These are phyloP conservation scores for Coniferiporia sulphurascens DNA, from an alignment of 1,284 basidiomycete genomes.

Conservation along the genomic window DNA sequence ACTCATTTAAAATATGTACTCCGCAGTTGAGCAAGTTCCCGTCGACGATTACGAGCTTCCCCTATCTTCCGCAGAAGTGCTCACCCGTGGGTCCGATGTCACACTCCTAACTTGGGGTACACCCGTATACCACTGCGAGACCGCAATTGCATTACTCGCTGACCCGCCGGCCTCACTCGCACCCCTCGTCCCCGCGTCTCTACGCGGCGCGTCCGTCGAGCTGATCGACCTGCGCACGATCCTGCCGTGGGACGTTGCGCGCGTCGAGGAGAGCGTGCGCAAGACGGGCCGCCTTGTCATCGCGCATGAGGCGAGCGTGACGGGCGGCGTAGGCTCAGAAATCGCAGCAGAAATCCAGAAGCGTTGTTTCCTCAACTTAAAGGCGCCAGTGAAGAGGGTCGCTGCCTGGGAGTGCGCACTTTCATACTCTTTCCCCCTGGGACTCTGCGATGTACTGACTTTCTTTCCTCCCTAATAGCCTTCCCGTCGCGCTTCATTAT, in stretches of 20 bases:
- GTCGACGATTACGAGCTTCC: conserved; percentile 83
- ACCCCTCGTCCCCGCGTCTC: conserved; percentile 58
- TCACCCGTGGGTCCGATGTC: conserved; percentile 73
- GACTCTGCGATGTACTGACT: conserved; percentile 18
- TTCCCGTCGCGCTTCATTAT: conserved; percentile 76
- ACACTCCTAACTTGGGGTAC: conserved; percentile 92
- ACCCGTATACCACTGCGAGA: conserved; percentile 86
- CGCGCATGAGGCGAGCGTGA: conserved; percentile 86
- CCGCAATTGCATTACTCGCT: conserved; percentile 63
- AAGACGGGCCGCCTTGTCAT: conserved; percentile 83
- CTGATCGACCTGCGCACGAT: conserved; percentile 90
- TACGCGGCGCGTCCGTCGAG: conserved; percentile 77
- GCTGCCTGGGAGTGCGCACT: conserved; percentile 86
- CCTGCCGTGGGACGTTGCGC: conserved; percentile 84
- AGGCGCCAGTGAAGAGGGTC: conserved; percentile 83
- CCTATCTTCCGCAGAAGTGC: conserved; percentile 71
- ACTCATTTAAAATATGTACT: conserved; percentile 1
- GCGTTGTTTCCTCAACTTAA: conserved; percentile 79
- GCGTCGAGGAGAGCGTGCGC: conserved; percentile 75
- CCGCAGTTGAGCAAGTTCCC: conserved; percentile 84
- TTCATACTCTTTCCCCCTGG: conserved; percentile 10
- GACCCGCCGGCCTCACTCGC: conserved; percentile 67
- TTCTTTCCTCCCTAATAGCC: conserved; percentile 37
- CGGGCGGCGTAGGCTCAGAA: conserved; percentile 82
- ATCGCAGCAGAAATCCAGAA: conserved; percentile 84